Base-by-base conservation (phyloP, 371 early-diverging fungal genomes). In the Chytridium lagenaria region DNA sequence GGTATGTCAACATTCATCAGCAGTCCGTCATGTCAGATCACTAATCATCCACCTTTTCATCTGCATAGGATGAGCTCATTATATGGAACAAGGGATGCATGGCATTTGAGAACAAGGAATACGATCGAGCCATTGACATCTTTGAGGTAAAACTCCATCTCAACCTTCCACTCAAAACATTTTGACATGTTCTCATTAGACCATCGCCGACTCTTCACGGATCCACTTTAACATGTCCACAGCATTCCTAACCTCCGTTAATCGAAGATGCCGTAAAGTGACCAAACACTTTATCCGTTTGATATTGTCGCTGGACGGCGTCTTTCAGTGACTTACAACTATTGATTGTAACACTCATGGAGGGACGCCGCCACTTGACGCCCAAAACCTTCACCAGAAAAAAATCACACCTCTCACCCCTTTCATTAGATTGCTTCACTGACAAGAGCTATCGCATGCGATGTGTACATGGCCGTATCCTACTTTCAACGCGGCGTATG, bases 171-270 rank as follows among this genome's bases (percentile, higher is more conserved):
- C 12, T n/a, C n/a, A n/a, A n/a, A n/a, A n/a, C n/a, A n/a, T 44
- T 51, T 23, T 50, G 22, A 44, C 44, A 44, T 44, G 44, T 19
- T 44, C 19, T 55, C 36, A 33, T 36, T 84, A 94, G 94, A 81
- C 86, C 37, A 94, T 96, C 69, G 95, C 95, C 38, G 95, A 95
- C 77, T 90, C 90, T 31, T 91, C 97, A 36, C 96, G 95, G 83
- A 94, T 97, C 72, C 93, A 95, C 84, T 97, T 95, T 81, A 97
- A 97, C 80, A 93, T 97, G 78, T 98, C 94, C 12, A 87, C 94
- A 67, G 90, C 93, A 59, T 89, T 90, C 61, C 86, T 91, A 16
- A 88, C 78, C 91, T 51, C 90, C 89, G 33, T 88, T 93, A 75
- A 87, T 92, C 80, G 87, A 91, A 37, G 89, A 87, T 70, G 96